These are phyloP conservation scores for Capronia epimyces DNA, from an alignment of 2,329 filamentous ascomycete genomes.

Conservation along the genomic window DNA sequence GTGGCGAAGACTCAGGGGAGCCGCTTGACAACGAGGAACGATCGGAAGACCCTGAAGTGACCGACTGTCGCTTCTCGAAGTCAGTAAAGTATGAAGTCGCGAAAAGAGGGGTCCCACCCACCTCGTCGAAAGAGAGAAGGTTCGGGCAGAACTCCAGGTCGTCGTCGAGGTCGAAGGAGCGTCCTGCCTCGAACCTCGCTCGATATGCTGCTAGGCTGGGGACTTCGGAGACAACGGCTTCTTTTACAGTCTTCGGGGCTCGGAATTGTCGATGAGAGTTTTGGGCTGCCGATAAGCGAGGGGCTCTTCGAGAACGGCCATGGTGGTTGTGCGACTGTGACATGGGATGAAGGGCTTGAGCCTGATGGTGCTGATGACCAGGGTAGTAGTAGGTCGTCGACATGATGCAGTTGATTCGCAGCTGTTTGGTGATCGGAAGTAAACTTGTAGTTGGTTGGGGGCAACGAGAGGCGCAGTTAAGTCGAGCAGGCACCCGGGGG, in stretches of 20 bases:
- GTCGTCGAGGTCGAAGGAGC: conserved; percentile 92
- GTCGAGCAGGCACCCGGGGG: conserved; percentile 1
- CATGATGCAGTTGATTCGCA: conserved; percentile 35
- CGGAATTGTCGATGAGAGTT: conserved; percentile 83
- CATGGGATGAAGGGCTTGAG: conserved; percentile 46
- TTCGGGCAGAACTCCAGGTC: conserved; percentile 93
- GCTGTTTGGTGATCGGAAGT: not conserved
- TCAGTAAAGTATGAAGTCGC: conserved; percentile 25
- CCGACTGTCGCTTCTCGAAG: conserved; percentile 69
- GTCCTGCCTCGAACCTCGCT: conserved; percentile 79
- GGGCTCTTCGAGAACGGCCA: conserved; percentile 76
- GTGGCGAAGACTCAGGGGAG: conserved; percentile 84
- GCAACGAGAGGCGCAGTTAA: conserved; percentile 8
- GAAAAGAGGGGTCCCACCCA: conserved; percentile 43
- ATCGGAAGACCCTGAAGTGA: conserved; percentile 82
- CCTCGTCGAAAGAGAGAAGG: conserved; percentile 87
- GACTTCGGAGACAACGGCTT: conserved; percentile 64
- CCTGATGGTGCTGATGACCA: conserved; percentile 45
- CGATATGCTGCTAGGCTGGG: conserved; percentile 72
- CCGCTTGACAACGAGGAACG: conserved; percentile 91
- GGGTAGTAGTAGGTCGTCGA: conserved; percentile 44
- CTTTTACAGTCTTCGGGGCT: conserved; percentile 78
- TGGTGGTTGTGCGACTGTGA: conserved; percentile 46
- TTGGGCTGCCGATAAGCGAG: conserved; percentile 72
- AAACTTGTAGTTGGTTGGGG: not conserved